These are phyloP conservation scores for Coniella lustricola DNA, from an alignment of 2,329 filamentous ascomycete genomes.

Conservation along the genomic window DNA sequence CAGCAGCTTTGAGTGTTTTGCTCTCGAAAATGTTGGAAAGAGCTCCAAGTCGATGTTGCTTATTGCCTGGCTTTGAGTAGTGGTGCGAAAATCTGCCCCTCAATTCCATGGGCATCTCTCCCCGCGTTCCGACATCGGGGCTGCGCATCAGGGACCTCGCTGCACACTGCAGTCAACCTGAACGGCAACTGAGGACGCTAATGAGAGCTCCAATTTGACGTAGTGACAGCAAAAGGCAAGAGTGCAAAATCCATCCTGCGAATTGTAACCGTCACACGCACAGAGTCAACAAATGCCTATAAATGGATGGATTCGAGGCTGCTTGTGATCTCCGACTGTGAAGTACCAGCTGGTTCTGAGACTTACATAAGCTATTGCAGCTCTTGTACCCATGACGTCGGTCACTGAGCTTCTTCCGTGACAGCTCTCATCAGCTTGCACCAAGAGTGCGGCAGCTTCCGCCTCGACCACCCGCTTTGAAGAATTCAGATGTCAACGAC, in stretches of 20 bases:
- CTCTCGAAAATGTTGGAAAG: background rate
- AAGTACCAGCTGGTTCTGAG: background rate
- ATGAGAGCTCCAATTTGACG: too few relatives aligned
- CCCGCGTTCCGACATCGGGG: constrained; percentile 16
- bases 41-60: constrained; percentile 1
- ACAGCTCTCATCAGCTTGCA: too few relatives aligned
- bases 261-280: background rate
- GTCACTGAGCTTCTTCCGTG: too few relatives aligned
- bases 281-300: too few relatives aligned
- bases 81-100: constrained; percentile 10
- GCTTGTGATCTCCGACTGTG: too few relatives aligned
- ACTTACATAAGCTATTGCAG: too few relatives aligned
- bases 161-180: background rate
- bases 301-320: background rate
- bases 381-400: too few relatives aligned
- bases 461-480: too few relatives aligned
- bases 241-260: background rate
- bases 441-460: too few relatives aligned
- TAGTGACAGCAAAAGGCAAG: too few relatives aligned
- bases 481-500: too few relatives aligned
- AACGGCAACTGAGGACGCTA: too few relatives aligned
- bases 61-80: background rate
- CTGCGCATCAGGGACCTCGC: background rate
- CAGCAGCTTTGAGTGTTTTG: background rate
- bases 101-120: constrained; percentile 1